A percentile compares a stretch with the other conserved stretches of the same genome.
Evolutionary conservation across 129 eudicot species (phyloP).

Genomic region (Flaveria linearis): DNA sequence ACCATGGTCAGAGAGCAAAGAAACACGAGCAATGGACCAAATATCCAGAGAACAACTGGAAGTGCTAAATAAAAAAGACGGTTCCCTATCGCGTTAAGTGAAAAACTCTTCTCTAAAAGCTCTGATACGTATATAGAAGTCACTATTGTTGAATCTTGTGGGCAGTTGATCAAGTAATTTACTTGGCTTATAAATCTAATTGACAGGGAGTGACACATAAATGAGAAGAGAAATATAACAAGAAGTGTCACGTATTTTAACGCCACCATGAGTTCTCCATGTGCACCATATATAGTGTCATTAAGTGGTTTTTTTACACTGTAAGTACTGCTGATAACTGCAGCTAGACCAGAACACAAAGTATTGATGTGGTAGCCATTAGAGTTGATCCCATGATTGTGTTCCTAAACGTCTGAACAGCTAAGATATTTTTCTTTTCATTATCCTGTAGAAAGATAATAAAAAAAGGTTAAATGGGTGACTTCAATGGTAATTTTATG

Average conservation of each 20-base stretch:
- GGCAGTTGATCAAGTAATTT: slow-evolving; percentile 80
- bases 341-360: slow-evolving; percentile 77
- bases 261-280: slow-evolving; percentile 91
- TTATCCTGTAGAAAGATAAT: slow-evolving; percentile 57
- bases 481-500: not conserved
- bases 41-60: slow-evolving; percentile 83
- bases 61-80: slow-evolving; percentile 63
- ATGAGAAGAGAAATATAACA: slow-evolving; percentile 69
- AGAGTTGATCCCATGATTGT: slow-evolving; percentile 88
- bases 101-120: slow-evolving; percentile 69
- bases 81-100: slow-evolving; percentile 67
- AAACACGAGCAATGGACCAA: slow-evolving; percentile 85
- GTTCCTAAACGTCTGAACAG: slow-evolving; percentile 82
- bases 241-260: slow-evolving; percentile 73
- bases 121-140: slow-evolving; percentile 61
- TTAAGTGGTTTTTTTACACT: slow-evolving; percentile 80
- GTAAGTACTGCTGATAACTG: slow-evolving; percentile 83
- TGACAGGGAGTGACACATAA: slow-evolving; percentile 71
- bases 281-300: slow-evolving; percentile 78
- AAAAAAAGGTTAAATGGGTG: not conserved
- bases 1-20: slow-evolving; percentile 53
- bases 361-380: slow-evolving; percentile 90
- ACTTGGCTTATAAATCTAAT: slow-evolving; percentile 87
- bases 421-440: slow-evolving; percentile 81
- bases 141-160: slow-evolving; percentile 47